Evolutionary conservation across 495 filamentous ascomycete genomes (phyloP).

Genomic region (Neurospora sp.): DNA sequence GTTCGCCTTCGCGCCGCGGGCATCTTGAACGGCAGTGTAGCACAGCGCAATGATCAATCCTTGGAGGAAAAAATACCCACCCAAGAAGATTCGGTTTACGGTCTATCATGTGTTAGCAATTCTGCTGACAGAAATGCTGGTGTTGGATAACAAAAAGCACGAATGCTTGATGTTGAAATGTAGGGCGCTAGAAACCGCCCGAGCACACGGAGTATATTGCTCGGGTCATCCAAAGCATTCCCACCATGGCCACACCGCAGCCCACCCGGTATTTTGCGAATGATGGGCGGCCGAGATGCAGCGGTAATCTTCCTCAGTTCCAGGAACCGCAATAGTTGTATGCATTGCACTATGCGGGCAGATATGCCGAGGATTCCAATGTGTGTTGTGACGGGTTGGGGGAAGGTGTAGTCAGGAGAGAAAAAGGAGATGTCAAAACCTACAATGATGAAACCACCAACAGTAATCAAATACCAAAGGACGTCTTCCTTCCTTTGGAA

Average conservation of each 20-base stretch:
- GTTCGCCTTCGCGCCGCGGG: slow-evolving; percentile 55
- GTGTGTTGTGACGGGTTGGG: neutral
- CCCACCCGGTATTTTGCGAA: slow-evolving; percentile 69
- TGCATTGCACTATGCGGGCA: slow-evolving; percentile 80
- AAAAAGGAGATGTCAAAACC: slow-evolving; percentile 15
- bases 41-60: slow-evolving; percentile 67
- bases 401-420: neutral
- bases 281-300: slow-evolving; percentile 62
- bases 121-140: neutral
- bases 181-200: slow-evolving; percentile 81
- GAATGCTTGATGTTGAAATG: slow-evolving; percentile 40
- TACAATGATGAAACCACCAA: slow-evolving; percentile 35
- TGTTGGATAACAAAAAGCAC: slow-evolving; percentile 3
- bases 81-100: slow-evolving; percentile 40
- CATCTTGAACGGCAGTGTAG: slow-evolving; percentile 76
- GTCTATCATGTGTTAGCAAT: slow-evolving; percentile 26
- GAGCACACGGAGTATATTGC: slow-evolving; percentile 49
- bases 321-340: slow-evolving; percentile 89
- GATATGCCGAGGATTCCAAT: slow-evolving; percentile 65
- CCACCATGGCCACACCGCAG: slow-evolving; percentile 82
- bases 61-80: slow-evolving; percentile 43
- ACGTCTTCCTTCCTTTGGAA: slow-evolving; percentile 36
- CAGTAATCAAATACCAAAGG: slow-evolving; percentile 39
- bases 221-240: slow-evolving; percentile 78
- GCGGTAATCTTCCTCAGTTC: slow-evolving; percentile 94